A percentile compares a stretch with the other conserved stretches of the same genome.
These are phyloP conservation scores for Oryza australiensis DNA, from an alignment of 176 grass and related monocot species.

Conservation along the genomic window DNA sequence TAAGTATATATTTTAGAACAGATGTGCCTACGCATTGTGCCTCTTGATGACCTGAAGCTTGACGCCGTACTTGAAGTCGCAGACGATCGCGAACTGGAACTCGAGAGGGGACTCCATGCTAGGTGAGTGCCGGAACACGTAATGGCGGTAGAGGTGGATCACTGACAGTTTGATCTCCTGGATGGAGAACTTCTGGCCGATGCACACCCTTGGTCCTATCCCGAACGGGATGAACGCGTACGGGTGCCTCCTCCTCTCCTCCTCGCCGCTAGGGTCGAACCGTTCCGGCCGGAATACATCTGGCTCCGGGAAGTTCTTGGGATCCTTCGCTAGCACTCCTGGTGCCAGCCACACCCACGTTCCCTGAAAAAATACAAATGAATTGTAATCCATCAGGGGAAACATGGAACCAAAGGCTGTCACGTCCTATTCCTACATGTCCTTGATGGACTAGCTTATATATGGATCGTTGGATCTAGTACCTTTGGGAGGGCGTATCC, in stretches of 20 bases:
- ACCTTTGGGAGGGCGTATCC: slow-evolving; percentile 58
- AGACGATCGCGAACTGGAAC: slow-evolving; percentile 52
- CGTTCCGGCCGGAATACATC: slow-evolving; percentile 57
- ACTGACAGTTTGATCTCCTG: slow-evolving; percentile 58
- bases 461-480: neutral
- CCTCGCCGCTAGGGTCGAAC: slow-evolving; percentile 47
- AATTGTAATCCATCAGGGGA: neutral
- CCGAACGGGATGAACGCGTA: slow-evolving; percentile 66
- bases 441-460: neutral
- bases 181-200: slow-evolving; percentile 55
- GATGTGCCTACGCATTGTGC: neutral
- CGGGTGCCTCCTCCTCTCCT: slow-evolving; percentile 47
- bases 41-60: slow-evolving; percentile 52
- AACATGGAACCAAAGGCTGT: neutral
- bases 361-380: slow-evolving; percentile 22
- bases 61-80: slow-evolving; percentile 50
- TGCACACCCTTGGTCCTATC: slow-evolving; percentile 49
- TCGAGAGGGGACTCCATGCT: slow-evolving; percentile 44
- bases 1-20: too few species aligned
- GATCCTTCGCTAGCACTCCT: slow-evolving; percentile 40
- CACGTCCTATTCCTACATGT: too few species aligned
- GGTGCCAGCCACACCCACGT: slow-evolving; percentile 63
- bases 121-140: slow-evolving; percentile 50
- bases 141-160: slow-evolving; percentile 41
- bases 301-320: slow-evolving; percentile 56